Percentiles rank a stretch among this genome's conserved stretches.
Evolutionary conservation across 2,329 filamentous ascomycete genomes (phyloP).

Genomic region (Laburnicola sp.): DNA sequence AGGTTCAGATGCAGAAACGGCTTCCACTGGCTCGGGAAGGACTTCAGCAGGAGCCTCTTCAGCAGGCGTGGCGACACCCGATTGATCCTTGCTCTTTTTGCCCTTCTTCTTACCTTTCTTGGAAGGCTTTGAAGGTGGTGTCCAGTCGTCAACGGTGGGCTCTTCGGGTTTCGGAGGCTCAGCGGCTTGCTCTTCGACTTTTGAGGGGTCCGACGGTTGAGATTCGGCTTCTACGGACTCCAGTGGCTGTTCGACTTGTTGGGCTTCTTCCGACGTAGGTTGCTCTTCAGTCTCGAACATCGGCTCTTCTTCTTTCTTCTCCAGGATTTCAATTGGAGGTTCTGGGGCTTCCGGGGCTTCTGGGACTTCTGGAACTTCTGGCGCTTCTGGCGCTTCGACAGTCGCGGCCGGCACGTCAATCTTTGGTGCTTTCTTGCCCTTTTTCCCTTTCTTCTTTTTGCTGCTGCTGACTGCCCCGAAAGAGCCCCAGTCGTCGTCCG

Average conservation of each 20-base stretch:
- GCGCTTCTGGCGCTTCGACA: background rate
- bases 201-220: background rate
- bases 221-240: constrained; percentile 9
- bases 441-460: constrained; percentile 9
- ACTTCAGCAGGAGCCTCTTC: background rate
- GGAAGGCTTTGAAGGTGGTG: background rate
- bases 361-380: background rate
- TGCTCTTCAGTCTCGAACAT: background rate
- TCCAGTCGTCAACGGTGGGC: constrained; percentile 13
- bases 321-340: background rate
- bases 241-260: constrained; percentile 7
- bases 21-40: background rate
- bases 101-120: constrained; percentile 7
- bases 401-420: background rate
- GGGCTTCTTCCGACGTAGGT: background rate
- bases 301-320: constrained; percentile 3
- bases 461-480: background rate
- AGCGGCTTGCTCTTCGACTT: constrained; percentile 5
- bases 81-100: constrained; percentile 7
- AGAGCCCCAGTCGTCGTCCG: constrained; percentile 10
- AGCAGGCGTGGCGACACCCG: background rate
- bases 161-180: constrained; percentile 13
- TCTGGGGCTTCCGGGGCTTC: constrained; percentile 3
- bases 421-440: constrained; percentile 6
- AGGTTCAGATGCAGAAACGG: background rate